phyloP scores from a whole-genome alignment of 225 moss, liverwort and hornwort genomes.

The Anthoceros angustus region DNA sequence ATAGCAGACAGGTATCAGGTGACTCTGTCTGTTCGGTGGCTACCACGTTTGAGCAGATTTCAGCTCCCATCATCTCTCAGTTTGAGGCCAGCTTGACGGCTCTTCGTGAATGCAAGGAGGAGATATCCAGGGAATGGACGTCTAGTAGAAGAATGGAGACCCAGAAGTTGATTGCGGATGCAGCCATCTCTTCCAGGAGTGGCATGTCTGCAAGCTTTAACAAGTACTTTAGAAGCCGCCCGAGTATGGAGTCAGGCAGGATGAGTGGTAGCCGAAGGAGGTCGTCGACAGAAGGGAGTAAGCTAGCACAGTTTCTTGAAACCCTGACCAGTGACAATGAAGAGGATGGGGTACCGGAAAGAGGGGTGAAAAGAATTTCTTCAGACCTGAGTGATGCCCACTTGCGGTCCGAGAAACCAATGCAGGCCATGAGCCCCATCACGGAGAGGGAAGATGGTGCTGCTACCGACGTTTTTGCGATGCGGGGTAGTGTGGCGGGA shows the following conservation, averaged over 20 bases:
- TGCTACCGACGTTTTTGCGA: background rate
- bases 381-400: background rate
- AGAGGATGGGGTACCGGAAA: background rate
- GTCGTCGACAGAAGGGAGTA: background rate
- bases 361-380: background rate
- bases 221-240: background rate
- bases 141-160: background rate
- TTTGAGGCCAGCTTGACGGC: slow-evolving; percentile 1
- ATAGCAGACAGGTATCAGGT: background rate
- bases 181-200: background rate
- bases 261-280: background rate
- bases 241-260: background rate
- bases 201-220: background rate
- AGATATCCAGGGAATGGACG: background rate
- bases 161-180: background rate
- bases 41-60: background rate
- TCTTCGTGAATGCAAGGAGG: slow-evolving; percentile 1
- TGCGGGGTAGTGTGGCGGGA: background rate
- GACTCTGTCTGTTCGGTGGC: background rate
- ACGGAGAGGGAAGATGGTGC: background rate
- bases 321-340: background rate
- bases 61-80: background rate
- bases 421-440: background rate
- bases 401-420: background rate
- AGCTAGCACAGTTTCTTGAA: slow-evolving; percentile 2